Evolutionary conservation across 805 yeast species (phyloP).

Genomic region (Yarrowia phangngaensis): DNA sequence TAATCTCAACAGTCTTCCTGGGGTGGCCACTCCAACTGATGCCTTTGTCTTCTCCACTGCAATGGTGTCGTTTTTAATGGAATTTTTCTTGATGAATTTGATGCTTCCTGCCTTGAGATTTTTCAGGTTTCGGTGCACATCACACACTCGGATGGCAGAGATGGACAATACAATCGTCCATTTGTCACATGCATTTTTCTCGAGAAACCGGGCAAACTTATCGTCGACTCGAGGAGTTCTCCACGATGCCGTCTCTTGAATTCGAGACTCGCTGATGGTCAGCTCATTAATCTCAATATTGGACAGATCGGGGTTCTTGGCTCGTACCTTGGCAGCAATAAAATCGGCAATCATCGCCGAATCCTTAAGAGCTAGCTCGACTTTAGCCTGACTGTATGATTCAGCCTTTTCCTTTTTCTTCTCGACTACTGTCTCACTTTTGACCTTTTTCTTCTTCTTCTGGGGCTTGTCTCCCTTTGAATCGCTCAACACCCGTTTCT

Average conservation of each 20-base stretch:
- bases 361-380: constrained; percentile 50
- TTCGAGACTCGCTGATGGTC: constrained; percentile 53
- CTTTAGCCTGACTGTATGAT: constrained; percentile 57
- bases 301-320: constrained; percentile 61
- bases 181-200: constrained; percentile 40
- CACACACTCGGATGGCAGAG: constrained; percentile 86
- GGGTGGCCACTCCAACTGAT: constrained; percentile 57
- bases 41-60: constrained; percentile 38
- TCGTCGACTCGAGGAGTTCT: constrained; percentile 28
- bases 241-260: constrained; percentile 61
- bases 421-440: constrained; percentile 30
- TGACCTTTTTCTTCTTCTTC: constrained; percentile 33
- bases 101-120: constrained; percentile 52
- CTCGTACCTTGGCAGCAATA: constrained; percentile 58
- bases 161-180: constrained; percentile 56
- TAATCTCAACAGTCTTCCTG: constrained; percentile 54
- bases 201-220: constrained; percentile 30
- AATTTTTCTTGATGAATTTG: constrained; percentile 72
- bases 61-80: constrained; percentile 58
- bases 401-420: constrained; percentile 65
- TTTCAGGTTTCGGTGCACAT: constrained; percentile 60
- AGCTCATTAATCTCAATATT: constrained; percentile 69
- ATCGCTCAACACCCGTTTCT: constrained; percentile 27
- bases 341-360: constrained; percentile 64
- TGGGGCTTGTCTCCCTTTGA: constrained; percentile 30